These are phyloP conservation scores for Ophidiomyces ophidiicola DNA, from an alignment of 2,329 filamentous ascomycete genomes.

Conservation along the genomic window DNA sequence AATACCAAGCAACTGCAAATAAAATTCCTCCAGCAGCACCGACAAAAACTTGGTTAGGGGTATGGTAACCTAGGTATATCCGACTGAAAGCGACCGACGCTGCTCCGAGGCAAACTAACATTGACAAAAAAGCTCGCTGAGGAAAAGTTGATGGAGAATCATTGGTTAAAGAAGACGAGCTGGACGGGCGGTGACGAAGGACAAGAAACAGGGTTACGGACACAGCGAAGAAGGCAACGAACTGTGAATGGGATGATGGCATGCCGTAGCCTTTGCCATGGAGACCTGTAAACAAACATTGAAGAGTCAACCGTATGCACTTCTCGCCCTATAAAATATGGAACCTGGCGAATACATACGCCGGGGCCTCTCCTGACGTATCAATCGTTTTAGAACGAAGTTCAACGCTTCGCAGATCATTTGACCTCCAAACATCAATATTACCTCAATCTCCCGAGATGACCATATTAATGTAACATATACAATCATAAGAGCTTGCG, in stretches of 20 bases:
- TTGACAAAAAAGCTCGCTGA: constrained; percentile 48
- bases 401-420: constrained; percentile 85
- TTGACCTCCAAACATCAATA: constrained; percentile 83
- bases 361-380: constrained; percentile 80
- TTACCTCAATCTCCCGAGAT: constrained; percentile 77
- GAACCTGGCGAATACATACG: constrained; percentile 41
- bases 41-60: constrained; percentile 70
- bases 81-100: constrained; percentile 65
- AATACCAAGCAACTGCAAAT: constrained; percentile 70
- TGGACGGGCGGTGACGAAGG: constrained; percentile 55
- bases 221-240: constrained; percentile 80
- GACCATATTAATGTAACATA: constrained; percentile 87
- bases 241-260: constrained; percentile 92
- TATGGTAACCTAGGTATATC: constrained; percentile 89
- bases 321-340: neutral
- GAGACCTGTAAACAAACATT: constrained; percentile 5
- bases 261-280: constrained; percentile 93
- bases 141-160: constrained; percentile 31
- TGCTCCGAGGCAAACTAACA: constrained; percentile 50
- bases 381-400: constrained; percentile 74
- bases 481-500: constrained; percentile 78
- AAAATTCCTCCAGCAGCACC: constrained; percentile 58
- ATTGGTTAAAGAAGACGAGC: constrained; percentile 18
- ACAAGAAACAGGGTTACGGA: constrained; percentile 76
- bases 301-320: neutral